These are phyloP conservation scores for Citrus maxima DNA, from an alignment of 345 rosid species.

Conservation along the genomic window DNA sequence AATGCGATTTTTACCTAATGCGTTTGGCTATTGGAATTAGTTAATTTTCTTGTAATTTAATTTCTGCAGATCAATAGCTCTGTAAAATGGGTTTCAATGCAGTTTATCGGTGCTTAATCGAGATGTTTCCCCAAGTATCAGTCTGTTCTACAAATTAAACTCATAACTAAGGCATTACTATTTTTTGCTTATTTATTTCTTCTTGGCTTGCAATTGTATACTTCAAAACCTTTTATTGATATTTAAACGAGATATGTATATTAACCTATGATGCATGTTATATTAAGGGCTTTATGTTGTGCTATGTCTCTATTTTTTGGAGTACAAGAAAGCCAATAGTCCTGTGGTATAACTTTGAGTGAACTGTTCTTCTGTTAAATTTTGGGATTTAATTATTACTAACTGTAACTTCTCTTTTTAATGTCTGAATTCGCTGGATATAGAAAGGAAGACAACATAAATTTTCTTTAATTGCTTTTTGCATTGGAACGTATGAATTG, in stretches of 20 bases:
- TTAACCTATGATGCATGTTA: too few species aligned
- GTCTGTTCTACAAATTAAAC: background rate
- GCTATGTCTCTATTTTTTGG: too few species aligned
- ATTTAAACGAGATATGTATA: background rate
- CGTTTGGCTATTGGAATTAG: background rate
- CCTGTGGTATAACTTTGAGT: too few species aligned
- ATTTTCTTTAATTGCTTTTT: too few species aligned
- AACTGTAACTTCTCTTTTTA: too few species aligned
- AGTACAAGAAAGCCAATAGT: too few species aligned
- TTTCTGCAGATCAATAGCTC: slow-evolving; percentile 18
- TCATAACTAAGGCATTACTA: background rate
- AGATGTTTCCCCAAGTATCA: slow-evolving; percentile 72
- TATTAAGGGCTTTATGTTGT: too few species aligned
- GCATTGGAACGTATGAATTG: too few species aligned
- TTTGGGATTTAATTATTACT: too few species aligned
- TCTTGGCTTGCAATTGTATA: background rate
- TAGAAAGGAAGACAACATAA: too few species aligned
- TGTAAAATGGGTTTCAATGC: slow-evolving; percentile 50
- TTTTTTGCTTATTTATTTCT: background rate
- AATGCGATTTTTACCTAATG: background rate
- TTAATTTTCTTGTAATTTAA: background rate
- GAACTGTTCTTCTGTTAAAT: too few species aligned
- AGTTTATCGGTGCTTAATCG: slow-evolving; percentile 56
- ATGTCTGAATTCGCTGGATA: too few species aligned
- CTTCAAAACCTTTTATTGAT: background rate